These are phyloP conservation scores for Malania oleifera DNA, from an alignment of 164 flowering plant species.

Conservation along the genomic window DNA sequence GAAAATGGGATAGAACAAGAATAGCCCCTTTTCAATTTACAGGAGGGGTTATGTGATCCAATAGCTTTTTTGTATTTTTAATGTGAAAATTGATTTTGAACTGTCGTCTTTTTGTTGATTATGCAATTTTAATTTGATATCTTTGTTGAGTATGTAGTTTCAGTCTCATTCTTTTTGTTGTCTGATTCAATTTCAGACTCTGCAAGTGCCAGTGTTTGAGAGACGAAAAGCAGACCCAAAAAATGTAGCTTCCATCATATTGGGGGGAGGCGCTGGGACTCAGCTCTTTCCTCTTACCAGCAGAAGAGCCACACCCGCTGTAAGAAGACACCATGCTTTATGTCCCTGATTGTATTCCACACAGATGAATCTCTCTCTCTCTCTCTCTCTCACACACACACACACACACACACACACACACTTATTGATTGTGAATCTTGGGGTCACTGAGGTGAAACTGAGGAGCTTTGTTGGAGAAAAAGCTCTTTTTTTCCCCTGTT, in stretches of 20 bases:
- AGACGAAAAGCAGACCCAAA: slow-evolving; percentile 58
- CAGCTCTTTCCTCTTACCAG: slow-evolving; percentile 79
- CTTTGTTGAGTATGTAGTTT: not conserved
- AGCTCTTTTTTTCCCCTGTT: no score
- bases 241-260: slow-evolving; percentile 70
- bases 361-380: no score
- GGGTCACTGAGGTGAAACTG: not conserved
- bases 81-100: not conserved
- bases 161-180: not conserved
- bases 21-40: no score
- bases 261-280: slow-evolving; percentile 88
- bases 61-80: not conserved
- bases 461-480: no score
- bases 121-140: not conserved
- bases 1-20: no score
- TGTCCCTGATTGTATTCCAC: no score
- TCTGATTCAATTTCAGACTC: slow-evolving; percentile 29
- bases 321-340: no score
- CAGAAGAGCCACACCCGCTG: slow-evolving; percentile 83
- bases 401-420: no score
- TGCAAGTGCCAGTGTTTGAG: slow-evolving; percentile 33
- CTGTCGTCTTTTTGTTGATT: not conserved
- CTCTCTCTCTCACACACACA: no score
- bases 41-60: not conserved
- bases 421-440: no score